Base-by-base conservation (phyloP, 225 moss, liverwort and hornwort genomes). In the Lunularia cruciata region DNA sequence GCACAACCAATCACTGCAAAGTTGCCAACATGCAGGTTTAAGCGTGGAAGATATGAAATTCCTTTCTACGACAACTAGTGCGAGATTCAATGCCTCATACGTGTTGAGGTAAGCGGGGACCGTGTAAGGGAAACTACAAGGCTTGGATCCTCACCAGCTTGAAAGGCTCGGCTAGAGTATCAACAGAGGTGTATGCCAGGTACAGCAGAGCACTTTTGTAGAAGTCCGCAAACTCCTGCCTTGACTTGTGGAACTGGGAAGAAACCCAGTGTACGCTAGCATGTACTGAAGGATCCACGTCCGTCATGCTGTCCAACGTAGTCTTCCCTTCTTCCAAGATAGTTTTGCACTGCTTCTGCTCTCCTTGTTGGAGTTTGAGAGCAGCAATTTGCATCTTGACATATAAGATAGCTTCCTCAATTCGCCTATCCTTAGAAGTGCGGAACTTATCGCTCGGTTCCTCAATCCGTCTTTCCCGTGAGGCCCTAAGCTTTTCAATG, bases 301-400 rank as follows among this genome's bases (percentile, higher is more conserved):
- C 93, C 35, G 89, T 93, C 96, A 98, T 93, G 25, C 83, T 93
- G 52, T 88, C 91, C 81, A 98, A 71, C 31, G 93, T 89, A 10
- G 72, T 74, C 70, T 82, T 89, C 51, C 93, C 96, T 42, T 89
- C 96, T 60, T 89, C 91, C 65, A 98, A 79, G 57, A 93, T 70
- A 53, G 63, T 79, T 78, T 98, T 93, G 74, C 91, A 93, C 57
- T 87, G 82, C 80, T 84, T 87, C 68, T 88, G 87, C 65, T 91
- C 92, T 42, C 88, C 86, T 57, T 90, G 83, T 74, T 85, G 87
- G 75, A 96, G 71, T 79, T 86, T 90, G 49, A 96, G 76, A 11
- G 90, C 90, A 30, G 96, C 92, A 65, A 96, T 89, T 82, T 92
- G 96, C 96, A 96, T 96, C 77, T 85, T 89, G 77, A 92, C 96